Evolutionary conservation across 139 green algal species (phyloP).

Genomic region (Haematococcus lacustris): DNA sequence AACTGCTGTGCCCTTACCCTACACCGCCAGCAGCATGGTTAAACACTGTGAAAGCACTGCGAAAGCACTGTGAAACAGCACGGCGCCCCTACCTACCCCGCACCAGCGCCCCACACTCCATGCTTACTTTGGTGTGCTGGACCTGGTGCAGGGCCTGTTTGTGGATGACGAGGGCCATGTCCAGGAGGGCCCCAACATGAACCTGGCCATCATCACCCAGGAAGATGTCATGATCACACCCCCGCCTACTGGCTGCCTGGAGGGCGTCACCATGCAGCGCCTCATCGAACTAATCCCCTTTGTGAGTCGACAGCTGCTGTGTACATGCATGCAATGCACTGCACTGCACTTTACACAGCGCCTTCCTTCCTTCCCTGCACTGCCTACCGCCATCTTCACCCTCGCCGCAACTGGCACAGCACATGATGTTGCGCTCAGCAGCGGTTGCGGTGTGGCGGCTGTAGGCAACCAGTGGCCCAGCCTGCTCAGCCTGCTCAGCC

Average conservation of each 20-base stretch:
- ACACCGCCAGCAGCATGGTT: too few species aligned
- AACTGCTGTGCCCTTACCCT: too few species aligned
- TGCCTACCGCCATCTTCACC: too few species aligned
- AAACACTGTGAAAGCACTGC: too few species aligned
- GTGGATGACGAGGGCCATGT: conserved; percentile 62
- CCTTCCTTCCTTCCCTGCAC: too few species aligned
- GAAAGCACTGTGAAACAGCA: too few species aligned
- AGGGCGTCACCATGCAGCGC: conserved; percentile 46
- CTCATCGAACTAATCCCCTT: conserved; percentile 56
- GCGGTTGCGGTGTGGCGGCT: background rate
- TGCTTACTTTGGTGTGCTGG: too few species aligned
- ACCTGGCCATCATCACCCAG: conserved; percentile 63
- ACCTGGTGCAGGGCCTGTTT: conserved; percentile 67
- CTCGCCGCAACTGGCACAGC: background rate
- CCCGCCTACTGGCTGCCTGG: conserved; percentile 35
- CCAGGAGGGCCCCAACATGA: conserved; percentile 56
- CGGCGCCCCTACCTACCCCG: too few species aligned
- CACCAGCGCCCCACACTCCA: too few species aligned
- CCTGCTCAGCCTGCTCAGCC: too few species aligned
- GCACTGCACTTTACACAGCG: too few species aligned
- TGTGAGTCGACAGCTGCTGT: conserved; percentile 25
- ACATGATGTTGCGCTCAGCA: background rate
- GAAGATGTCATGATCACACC: conserved; percentile 53
- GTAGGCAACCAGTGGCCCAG: background rate
- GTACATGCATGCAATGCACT: background rate